These are phyloP conservation scores for Geranium rotundifolium DNA, from an alignment of 345 rosid species.

Conservation along the genomic window DNA sequence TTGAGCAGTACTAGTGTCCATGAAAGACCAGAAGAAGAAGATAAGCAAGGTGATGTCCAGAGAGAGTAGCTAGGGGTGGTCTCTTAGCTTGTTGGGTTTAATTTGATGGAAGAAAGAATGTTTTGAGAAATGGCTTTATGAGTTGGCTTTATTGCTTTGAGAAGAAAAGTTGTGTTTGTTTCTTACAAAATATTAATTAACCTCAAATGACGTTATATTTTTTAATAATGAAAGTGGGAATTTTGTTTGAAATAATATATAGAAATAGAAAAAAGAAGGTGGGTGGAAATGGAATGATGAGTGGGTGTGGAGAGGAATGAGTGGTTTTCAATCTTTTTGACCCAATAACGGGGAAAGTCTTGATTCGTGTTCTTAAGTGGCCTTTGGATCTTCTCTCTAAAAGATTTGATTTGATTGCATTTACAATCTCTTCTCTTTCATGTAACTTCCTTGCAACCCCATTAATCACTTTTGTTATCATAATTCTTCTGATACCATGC, in stretches of 20 bases:
- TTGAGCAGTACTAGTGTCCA: slow-evolving; percentile 94
- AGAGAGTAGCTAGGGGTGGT: slow-evolving; percentile 4
- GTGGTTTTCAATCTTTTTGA: background rate
- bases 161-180: background rate
- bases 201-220: background rate
- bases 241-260: background rate
- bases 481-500: background rate
- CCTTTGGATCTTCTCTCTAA: background rate
- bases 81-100: slow-evolving; percentile 16
- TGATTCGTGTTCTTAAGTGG: background rate
- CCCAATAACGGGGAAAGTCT: background rate
- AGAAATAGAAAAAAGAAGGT: background rate
- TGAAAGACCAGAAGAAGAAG: slow-evolving; percentile 20
- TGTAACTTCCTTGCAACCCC: background rate
- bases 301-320: slow-evolving; percentile 5
- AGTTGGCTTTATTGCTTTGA: background rate
- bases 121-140: slow-evolving; percentile 6
- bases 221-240: background rate
- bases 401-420: background rate
- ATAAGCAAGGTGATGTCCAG: background rate
- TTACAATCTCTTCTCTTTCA: background rate
- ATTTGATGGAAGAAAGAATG: slow-evolving; percentile 25
- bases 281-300: background rate
- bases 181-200: background rate
- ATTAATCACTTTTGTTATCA: background rate